Conservation (phyloP, 768 basidiomycete genomes). For the Collybiopsis luxurians region DNA sequence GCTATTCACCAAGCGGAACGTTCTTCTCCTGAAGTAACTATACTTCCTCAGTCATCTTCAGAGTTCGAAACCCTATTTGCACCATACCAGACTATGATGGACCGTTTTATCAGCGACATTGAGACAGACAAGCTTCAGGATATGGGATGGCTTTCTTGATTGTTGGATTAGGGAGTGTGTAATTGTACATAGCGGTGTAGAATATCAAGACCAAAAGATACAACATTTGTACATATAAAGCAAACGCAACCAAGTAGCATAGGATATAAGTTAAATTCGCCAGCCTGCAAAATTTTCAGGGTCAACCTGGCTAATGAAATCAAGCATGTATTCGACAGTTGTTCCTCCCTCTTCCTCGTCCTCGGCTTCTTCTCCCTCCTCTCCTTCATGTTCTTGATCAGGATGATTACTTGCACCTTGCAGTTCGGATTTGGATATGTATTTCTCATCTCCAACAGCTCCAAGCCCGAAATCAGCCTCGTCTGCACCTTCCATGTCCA, state of each 20-base stretch:
- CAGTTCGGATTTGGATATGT: not conserved
- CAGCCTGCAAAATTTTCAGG: conserved; percentile 73
- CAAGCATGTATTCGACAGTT: conserved; percentile 83
- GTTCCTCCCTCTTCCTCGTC: conserved; percentile 66
- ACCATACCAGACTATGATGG: conserved; percentile 2
- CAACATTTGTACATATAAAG: too few relatives aligned
- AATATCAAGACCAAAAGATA: too few relatives aligned
- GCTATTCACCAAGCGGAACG: not conserved
- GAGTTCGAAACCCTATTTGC: not conserved
- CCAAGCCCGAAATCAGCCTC: conserved; percentile 66
- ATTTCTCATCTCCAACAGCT: not conserved
- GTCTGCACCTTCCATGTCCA: conserved; percentile 72
- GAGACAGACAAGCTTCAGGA: not conserved
- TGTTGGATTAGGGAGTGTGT: too few relatives aligned
- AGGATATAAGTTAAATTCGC: conserved; percentile 45
- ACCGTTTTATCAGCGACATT: not conserved
- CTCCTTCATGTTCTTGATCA: too few relatives aligned
- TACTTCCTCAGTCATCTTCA: not conserved
- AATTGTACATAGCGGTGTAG: too few relatives aligned
- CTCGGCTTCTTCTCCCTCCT: conserved; percentile 37
- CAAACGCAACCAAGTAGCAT: too few relatives aligned
- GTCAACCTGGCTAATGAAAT: conserved; percentile 51
- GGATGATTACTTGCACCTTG: not conserved
- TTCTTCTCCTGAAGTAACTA: not conserved
- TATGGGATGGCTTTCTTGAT: too few relatives aligned